Base-by-base conservation (phyloP, 2,329 filamentous ascomycete species). In the Aspergillus flavus region DNA sequence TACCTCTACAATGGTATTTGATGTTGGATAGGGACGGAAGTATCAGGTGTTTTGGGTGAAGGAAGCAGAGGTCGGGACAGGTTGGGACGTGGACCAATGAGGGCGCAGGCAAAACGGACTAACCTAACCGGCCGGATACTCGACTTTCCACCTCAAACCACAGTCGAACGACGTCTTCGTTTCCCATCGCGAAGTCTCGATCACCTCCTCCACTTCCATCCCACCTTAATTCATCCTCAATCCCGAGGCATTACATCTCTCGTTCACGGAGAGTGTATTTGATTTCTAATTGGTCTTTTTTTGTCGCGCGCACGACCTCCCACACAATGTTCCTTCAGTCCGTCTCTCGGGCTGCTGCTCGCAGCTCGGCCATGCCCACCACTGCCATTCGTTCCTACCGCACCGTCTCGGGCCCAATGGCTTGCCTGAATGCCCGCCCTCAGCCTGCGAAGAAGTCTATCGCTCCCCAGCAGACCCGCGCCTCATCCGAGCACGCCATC, bases 401-500 rank as follows among this genome's bases (percentile, higher is more conserved):
- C 63, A 65, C 67, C 32, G 63, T 67, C 32, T 56, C 76, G 67
- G 64, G 73, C 72, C 73, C 78, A 72, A 71, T 77, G 72, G 69
- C 73, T 71, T 74, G 77, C 73, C 65, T 80, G 73, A 71, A 78
- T 64, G 67, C 76, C 71, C 71, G 71, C 69, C 66, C 76, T 69
- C 68, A 75, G 65, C 57, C 67, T 64, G 70, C 71, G 60, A 72
- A 72, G 67, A 71, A 68, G 63, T 75, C 78, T 63, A 74, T 77
- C 64, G 77, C 76, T 66, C 76, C 78, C 74, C 82, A 86, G 77
- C 82, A 84, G 76, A 80, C 79, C 67, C 84, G 86, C 69, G 73
- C 77, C 76, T 83, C 87, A 75, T 88, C 91, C 73, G 91, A 91
- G 73, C 93, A 97, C 81, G 94, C 94, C 79, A 96, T 99, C 83